A percentile compares a stretch with the other conserved stretches of the same genome.
phyloP scores from a whole-genome alignment of 805 yeast species.

The Barnettozyma vustinii region DNA sequence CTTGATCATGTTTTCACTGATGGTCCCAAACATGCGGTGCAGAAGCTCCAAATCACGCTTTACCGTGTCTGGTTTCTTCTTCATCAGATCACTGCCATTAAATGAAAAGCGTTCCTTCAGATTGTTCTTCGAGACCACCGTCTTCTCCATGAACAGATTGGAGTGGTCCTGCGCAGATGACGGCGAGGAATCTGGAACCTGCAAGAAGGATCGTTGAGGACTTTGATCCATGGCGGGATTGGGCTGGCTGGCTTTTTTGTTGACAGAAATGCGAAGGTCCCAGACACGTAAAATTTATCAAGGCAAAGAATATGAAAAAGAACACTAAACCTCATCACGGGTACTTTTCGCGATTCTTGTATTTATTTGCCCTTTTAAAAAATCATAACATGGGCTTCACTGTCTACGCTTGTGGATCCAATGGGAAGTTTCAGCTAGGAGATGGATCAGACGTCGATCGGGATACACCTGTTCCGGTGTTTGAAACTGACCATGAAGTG shows the following conservation, averaged over 20 bases:
- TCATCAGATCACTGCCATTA: conserved; percentile 24
- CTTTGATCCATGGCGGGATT: neutral
- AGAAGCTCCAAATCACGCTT: conserved; percentile 22
- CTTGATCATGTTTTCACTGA: conserved; percentile 30
- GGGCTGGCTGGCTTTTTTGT: neutral
- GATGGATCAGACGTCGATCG: conserved; percentile 47
- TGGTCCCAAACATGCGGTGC: conserved; percentile 27
- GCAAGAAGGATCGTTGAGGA: conserved; percentile 29
- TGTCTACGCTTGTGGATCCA: conserved; percentile 71
- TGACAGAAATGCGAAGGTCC: neutral
- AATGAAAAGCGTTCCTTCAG: conserved; percentile 41
- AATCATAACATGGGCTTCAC: conserved; percentile 9
- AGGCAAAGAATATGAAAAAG: neutral
- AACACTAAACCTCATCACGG: neutral
- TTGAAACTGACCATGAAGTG: conserved; percentile 23
- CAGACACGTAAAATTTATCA: neutral
- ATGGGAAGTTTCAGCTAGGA: conserved; percentile 77
- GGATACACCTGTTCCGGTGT: conserved; percentile 21
- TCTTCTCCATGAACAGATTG: conserved; percentile 15
- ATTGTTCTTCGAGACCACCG: conserved; percentile 6
- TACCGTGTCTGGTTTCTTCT: conserved; percentile 8
- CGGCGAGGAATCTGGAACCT: conserved; percentile 36
- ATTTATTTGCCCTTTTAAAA: neutral
- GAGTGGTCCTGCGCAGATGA: conserved; percentile 30
- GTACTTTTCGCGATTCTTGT: neutral